Evolutionary conservation across 208 protist genomes (phyloP).

Genomic region (Crithidia acanthocephali): DNA sequence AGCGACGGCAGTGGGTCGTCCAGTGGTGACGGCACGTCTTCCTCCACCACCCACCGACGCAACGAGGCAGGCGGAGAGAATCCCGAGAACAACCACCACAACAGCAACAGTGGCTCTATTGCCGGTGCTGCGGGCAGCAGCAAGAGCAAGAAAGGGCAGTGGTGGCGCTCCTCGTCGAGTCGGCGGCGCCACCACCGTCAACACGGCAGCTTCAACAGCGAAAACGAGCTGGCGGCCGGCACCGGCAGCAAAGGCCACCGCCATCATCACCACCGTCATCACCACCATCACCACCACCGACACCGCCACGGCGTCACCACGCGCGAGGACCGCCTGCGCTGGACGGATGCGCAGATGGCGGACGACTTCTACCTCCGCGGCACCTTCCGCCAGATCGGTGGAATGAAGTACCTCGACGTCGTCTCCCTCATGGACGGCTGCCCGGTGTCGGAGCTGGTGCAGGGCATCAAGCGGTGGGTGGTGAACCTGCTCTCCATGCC

Average conservation of each 20-base stretch:
- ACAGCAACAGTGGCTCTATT: too few relatives aligned
- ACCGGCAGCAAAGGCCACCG: background rate
- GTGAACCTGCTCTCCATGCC: constrained; percentile 53
- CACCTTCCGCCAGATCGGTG: constrained; percentile 66
- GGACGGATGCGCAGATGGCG: constrained; percentile 22
- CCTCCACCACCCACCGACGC: background rate
- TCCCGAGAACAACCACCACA: background rate
- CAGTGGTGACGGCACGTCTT: background rate
- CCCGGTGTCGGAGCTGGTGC: constrained; percentile 46
- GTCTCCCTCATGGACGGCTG: constrained; percentile 51
- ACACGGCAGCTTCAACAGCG: background rate
- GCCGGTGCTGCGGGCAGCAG: background rate
- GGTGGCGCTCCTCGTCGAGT: constrained; percentile 10
- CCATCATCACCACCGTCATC: background rate
- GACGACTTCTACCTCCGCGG: constrained; percentile 47
- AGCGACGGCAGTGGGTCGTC: constrained; percentile 1
- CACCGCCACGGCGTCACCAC: constrained; percentile 10
- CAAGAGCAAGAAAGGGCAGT: constrained; percentile 6
- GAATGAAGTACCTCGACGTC: constrained; percentile 60
- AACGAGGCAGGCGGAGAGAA: background rate
- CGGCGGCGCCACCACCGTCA: background rate
- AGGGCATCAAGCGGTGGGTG: constrained; percentile 48
- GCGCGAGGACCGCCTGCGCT: constrained; percentile 11
- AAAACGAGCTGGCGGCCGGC: background rate
- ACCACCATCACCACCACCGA: background rate